phyloP scores from a whole-genome alignment of 176 grass and related monocot species.

The Triticum dicoccoides region DNA sequence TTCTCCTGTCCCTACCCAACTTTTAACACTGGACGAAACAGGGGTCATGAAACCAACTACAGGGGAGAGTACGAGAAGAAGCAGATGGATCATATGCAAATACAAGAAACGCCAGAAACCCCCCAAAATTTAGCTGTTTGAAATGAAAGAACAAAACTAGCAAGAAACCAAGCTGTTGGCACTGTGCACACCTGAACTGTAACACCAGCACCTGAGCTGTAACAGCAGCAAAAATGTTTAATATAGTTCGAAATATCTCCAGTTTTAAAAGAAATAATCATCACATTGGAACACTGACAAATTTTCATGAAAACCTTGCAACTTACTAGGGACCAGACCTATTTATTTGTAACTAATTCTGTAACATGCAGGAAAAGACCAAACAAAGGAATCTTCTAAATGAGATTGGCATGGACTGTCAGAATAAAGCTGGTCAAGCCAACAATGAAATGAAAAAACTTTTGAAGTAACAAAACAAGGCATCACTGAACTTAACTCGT shows the following conservation, averaged over 20 bases:
- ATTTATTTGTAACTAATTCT: not conserved
- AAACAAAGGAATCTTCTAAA: conserved; percentile 22
- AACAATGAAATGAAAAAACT: conserved; percentile 2
- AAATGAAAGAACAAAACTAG: not conserved
- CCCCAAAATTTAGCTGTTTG: not conserved
- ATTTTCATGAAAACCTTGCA: not conserved
- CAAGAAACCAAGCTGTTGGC: not conserved
- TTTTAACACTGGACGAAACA: conserved; percentile 21
- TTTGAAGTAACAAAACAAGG: conserved; percentile 9
- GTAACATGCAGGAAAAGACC: not conserved
- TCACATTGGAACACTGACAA: not conserved
- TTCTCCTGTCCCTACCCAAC: conserved; percentile 32
- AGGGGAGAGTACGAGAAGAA: not conserved
- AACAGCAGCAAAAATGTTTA: not conserved
- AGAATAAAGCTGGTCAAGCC: conserved; percentile 4
- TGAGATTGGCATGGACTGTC: not conserved
- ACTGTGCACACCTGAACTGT: not conserved
- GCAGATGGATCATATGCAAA: not conserved
- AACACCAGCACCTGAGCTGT: not conserved
- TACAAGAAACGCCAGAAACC: not conserved
- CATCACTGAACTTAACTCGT: not conserved
- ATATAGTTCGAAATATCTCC: not conserved
- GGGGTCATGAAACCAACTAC: conserved; percentile 6
- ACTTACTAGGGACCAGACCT: not conserved
- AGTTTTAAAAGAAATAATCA: not conserved